Conservation (phyloP, 306 rosid genomes). For the Prunus armeniaca region DNA sequence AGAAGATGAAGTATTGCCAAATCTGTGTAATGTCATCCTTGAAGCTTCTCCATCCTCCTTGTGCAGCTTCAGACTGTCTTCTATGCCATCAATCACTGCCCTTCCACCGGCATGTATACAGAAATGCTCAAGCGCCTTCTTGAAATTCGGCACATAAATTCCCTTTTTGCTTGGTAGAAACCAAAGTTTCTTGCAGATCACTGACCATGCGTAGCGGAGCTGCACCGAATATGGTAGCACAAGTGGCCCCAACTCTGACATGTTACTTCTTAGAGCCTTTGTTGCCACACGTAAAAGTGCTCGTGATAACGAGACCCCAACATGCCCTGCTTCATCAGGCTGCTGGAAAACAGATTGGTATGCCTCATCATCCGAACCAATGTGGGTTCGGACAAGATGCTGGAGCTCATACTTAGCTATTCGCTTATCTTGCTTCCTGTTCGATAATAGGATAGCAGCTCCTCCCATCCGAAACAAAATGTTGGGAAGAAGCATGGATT, state of each 20-base stretch:
- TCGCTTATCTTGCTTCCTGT: slow-evolving; percentile 43
- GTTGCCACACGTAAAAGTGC: no score
- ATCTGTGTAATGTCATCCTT: slow-evolving; percentile 48
- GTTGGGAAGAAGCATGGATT: slow-evolving; percentile 62
- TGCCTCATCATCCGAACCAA: slow-evolving; percentile 54
- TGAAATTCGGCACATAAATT: slow-evolving; percentile 52
- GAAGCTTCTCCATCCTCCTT: slow-evolving; percentile 71
- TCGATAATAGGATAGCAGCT: slow-evolving; percentile 60
- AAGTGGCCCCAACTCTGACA: no score
- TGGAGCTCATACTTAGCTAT: slow-evolving; percentile 60
- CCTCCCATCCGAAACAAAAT: slow-evolving; percentile 52
- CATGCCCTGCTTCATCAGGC: slow-evolving; percentile 16
- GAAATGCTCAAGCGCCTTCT: slow-evolving; percentile 61
- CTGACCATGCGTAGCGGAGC: no score
- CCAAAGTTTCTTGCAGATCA: no score
- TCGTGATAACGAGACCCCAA: no score
- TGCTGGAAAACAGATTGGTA: slow-evolving; percentile 55
- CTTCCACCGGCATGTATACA: slow-evolving; percentile 84
- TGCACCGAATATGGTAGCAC: neutral
- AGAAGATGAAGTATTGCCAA: slow-evolving; percentile 35
- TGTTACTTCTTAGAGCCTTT: no score
- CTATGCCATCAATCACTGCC: slow-evolving; percentile 55
- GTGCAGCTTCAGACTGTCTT: slow-evolving; percentile 44
- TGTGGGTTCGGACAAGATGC: slow-evolving; percentile 59
- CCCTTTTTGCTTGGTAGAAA: neutral